phyloP scores from a whole-genome alignment of 208 protist species.

The Acanthamoeba royreba region DNA sequence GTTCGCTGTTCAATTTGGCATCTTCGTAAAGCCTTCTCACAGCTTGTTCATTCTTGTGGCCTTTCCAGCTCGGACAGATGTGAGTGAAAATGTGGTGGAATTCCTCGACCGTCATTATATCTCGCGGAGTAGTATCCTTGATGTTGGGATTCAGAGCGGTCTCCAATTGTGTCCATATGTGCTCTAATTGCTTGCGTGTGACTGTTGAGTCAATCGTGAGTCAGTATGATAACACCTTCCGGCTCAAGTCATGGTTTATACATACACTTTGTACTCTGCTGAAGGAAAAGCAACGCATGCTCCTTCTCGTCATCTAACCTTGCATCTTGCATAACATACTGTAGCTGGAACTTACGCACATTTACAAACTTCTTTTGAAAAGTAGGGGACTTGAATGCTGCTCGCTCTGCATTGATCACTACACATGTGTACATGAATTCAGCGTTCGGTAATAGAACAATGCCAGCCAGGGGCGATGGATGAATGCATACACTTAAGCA shows the following conservation, averaged over 20 bases:
- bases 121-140: background rate
- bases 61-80: background rate
- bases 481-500: background rate
- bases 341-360: background rate
- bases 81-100: background rate
- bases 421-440: background rate
- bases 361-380: background rate
- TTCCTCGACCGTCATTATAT: background rate
- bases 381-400: background rate
- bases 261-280: background rate
- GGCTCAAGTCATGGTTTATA: background rate
- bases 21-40: background rate
- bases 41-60: background rate
- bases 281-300: background rate
- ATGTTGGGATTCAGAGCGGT: background rate
- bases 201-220: too few species aligned
- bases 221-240: too few species aligned
- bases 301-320: background rate
- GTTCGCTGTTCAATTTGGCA: background rate
- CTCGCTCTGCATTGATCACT: background rate
- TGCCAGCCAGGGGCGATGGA: background rate
- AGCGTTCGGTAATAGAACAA: background rate
- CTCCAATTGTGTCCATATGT: background rate
- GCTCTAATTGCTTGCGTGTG: background rate
- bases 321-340: background rate